Evolutionary conservation across 2,329 filamentous ascomycete genomes (phyloP), one percentile per base, ranked within the genome.

Genomic region (Torrubiella hemipterigena): DNA sequence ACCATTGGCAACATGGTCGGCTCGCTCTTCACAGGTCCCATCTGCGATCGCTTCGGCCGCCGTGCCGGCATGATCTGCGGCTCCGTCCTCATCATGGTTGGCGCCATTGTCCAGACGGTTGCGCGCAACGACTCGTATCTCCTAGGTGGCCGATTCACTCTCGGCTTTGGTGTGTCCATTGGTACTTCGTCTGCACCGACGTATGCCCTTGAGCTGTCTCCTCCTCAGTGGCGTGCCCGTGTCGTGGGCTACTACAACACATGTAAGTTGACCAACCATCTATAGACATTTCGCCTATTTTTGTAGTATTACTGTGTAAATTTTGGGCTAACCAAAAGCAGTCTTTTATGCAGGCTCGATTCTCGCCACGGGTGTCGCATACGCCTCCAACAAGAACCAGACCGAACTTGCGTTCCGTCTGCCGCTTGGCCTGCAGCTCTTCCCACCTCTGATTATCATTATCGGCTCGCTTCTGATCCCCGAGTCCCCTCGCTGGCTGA

Each of bases 361-460:
- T 21, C 54, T 72, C 5, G 67, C 71, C 5, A 61, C 60, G 5
- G 69, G 68, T 45, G 63, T 64, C 5, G 60, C 65, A 5, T 69
- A 69, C 32, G 73, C 69, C 13, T 58, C 59, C 26, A 47, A 58
- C 13, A 50, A 54, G 5, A 50, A 54, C 17, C 39, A 51, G 4
- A 43, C 50, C 13, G 35, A 50, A 6, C 32, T 49, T 1, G 57
- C 59, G 2, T 56, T 51, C 41, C 49, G 56, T 10, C 42, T 61
- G 3, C 58, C 58, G 0, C 45, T 59, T 10, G 52, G 51, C 31
- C 46, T 59, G 1, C 57, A 61, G 25, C 42, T 57, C 9, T 34
- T 57, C 2, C 55, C 58, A 2, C 59, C 59, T 1, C 32, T 52
- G 7, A 38, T 58, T 33, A 54, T 61, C 26, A 39, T 49, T 4